phyloP scores from a whole-genome alignment of 176 grass and related monocot genomes.

The Bonia amplexicaulis region DNA sequence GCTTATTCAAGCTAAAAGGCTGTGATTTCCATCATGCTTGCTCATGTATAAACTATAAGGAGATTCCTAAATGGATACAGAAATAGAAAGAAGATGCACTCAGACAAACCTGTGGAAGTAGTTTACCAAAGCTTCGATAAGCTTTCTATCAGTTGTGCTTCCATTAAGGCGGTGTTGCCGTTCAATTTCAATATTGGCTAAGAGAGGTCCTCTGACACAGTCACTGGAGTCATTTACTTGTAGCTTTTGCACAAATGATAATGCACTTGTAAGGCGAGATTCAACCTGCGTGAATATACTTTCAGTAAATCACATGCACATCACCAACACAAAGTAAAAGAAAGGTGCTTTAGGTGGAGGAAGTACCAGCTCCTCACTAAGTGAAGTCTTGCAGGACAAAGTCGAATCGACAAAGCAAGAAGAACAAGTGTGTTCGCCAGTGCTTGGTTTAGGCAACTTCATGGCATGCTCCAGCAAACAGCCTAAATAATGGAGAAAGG shows the following conservation, averaged over 20 bases:
- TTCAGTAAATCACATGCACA: slow-evolving; percentile 27
- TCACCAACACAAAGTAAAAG: slow-evolving; percentile 3
- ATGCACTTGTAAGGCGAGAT: slow-evolving; percentile 74
- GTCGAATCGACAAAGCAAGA: slow-evolving; percentile 43
- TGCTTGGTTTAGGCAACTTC: slow-evolving; percentile 57
- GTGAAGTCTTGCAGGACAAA: slow-evolving; percentile 42
- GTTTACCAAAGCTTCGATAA: slow-evolving; percentile 68
- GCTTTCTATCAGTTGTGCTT: slow-evolving; percentile 45
- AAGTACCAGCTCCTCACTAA: slow-evolving; percentile 62
- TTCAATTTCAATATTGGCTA: slow-evolving; percentile 92
- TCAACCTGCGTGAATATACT: slow-evolving; percentile 49
- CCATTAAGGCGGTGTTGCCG: slow-evolving; percentile 47
- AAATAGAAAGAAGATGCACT: neutral
- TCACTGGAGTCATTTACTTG: slow-evolving; percentile 50
- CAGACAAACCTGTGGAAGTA: slow-evolving; percentile 76
- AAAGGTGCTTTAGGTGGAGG: slow-evolving; percentile 9
- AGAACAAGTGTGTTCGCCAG: slow-evolving; percentile 28
- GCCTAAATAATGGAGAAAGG: slow-evolving; percentile 93
- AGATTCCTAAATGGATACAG: neutral
- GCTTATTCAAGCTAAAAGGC: neutral
- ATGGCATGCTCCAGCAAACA: slow-evolving; percentile 84
- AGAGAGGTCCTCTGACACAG: slow-evolving; percentile 75
- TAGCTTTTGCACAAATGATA: slow-evolving; percentile 73
- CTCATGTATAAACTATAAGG: slow-evolving; percentile 6
- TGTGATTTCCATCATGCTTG: slow-evolving; percentile 6